A percentile compares a stretch with the other conserved stretches of the same genome.
phyloP scores from a whole-genome alignment of 2,329 filamentous ascomycete species.

The Nannizziopsis barbatae region DNA sequence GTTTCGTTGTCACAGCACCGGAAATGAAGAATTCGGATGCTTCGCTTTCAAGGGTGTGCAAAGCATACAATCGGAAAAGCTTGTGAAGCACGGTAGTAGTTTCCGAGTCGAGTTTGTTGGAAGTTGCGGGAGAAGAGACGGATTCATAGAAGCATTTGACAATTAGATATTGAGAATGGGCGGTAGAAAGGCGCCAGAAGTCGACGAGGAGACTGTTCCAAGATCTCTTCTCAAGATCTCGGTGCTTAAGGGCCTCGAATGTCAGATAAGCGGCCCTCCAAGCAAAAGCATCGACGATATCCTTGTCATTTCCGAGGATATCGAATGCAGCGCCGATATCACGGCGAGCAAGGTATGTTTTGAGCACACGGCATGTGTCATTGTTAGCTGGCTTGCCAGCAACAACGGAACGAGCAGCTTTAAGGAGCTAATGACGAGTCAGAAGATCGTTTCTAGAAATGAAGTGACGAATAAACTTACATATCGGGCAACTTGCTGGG shows the following conservation, averaged over 20 bases:
- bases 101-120: slow-evolving; percentile 45
- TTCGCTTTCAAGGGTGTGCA: slow-evolving; percentile 57
- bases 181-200: slow-evolving; percentile 65
- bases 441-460: not conserved
- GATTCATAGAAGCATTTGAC: slow-evolving; percentile 69
- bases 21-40: slow-evolving; percentile 62
- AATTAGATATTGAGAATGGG: slow-evolving; percentile 64
- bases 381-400: slow-evolving; percentile 53
- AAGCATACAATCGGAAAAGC: slow-evolving; percentile 54
- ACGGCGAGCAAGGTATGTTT: slow-evolving; percentile 51
- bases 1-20: slow-evolving; percentile 56
- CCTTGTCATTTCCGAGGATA: slow-evolving; percentile 55
- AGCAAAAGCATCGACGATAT: slow-evolving; percentile 62
- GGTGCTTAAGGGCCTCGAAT: slow-evolving; percentile 62
- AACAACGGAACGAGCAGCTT: slow-evolving; percentile 61
- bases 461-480: slow-evolving; percentile 27
- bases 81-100: slow-evolving; percentile 52
- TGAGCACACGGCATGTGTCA: slow-evolving; percentile 57
- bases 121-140: slow-evolving; percentile 46
- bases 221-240: slow-evolving; percentile 61
- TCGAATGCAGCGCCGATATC: slow-evolving; percentile 66
- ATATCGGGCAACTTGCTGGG: slow-evolving; percentile 66
- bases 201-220: slow-evolving; percentile 70
- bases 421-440: slow-evolving; percentile 45
- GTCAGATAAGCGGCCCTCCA: slow-evolving; percentile 65